Base-by-base conservation (phyloP, 2,329 filamentous ascomycete genomes). In the Bisporella sp. region DNA sequence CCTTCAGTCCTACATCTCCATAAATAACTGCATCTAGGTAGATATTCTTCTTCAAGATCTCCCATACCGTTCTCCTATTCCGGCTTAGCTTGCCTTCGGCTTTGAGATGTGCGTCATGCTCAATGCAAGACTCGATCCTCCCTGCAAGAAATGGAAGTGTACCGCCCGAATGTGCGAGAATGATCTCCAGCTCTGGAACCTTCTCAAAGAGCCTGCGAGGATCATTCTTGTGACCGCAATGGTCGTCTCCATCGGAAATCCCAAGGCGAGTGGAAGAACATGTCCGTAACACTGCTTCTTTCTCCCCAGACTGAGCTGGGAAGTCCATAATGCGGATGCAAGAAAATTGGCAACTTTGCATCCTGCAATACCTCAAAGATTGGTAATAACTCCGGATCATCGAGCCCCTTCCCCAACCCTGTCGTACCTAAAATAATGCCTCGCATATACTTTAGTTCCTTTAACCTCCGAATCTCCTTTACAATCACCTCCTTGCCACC, bases 321-420 rank as follows among this genome's bases (percentile, higher is more conserved):
- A 2, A 96, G 77, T 1, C 91, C 91, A 65, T 96, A 96, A 68
- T 96, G 91, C 31, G 91, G 91, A 68, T 96, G 91, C 47, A 96
- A 68, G 70, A 96, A 96, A 45, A 95, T 73, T 29, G 87, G 73
- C 33, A 89, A 73, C 6, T 73, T 67, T 0, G 79, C 78, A 40
- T 78, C 75, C 41, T 88, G 80, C 1, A 96, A 68, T 0, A 84
- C 82, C 8, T 75, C 66, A 68, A 89, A 88, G 8, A 96, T 76
- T 0, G 85, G 82, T 35, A 92, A 76, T 30, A 96, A 70, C 1
- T 71, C 69, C 2, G 79, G 75, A 66, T 96, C 91, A 64, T 96
- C 91, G 1, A 96, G 75, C 0, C 91, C 90, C 8, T 77, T 72
- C 0, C 89, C 90, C 0, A 95, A 72, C 0, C 91, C 91, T 0